Conservation (phyloP, 257 asterid genomes). For the Capsicum chinense region DNA sequence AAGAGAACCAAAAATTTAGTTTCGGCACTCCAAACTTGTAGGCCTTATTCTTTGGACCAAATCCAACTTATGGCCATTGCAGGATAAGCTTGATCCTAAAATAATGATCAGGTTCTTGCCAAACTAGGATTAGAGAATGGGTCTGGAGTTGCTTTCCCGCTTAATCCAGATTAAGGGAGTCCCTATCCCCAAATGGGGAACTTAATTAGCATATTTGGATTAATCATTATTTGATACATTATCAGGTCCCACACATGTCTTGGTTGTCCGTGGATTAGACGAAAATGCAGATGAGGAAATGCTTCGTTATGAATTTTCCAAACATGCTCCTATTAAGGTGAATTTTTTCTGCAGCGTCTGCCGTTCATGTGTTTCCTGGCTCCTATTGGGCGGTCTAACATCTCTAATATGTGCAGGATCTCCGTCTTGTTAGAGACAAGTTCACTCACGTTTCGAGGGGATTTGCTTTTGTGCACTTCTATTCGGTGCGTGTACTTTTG, state of each 20-base stretch:
- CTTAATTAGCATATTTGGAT: not conserved
- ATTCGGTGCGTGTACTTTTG: slow-evolving; percentile 63
- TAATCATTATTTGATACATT: slow-evolving; percentile 27
- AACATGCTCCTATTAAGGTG: slow-evolving; percentile 97
- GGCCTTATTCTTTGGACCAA: slow-evolving; percentile 23
- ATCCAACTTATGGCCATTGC: not conserved
- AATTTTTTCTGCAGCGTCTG: slow-evolving; percentile 9
- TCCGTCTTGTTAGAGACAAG: slow-evolving; percentile 96
- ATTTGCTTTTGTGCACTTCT: slow-evolving; percentile 90
- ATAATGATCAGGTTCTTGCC: slow-evolving; percentile 17
- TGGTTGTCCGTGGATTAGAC: slow-evolving; percentile 98
- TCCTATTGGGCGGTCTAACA: slow-evolving; percentile 34
- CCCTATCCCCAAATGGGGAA: not conserved
- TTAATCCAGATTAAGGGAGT: slow-evolving; percentile 16
- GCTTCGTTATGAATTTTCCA: slow-evolving; percentile 97
- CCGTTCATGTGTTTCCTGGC: slow-evolving; percentile 17
- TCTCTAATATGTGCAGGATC: slow-evolving; percentile 62
- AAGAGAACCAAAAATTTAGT: not conserved
- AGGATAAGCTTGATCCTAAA: not conserved
- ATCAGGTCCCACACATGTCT: slow-evolving; percentile 96
- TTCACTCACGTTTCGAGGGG: slow-evolving; percentile 98
- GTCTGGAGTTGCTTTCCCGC: slow-evolving; percentile 3
- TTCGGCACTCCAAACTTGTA: not conserved
- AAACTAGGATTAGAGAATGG: not conserved
- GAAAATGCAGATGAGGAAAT: slow-evolving; percentile 99